Conservation (phyloP, 2,329 filamentous ascomycete species). For the Cladosporium phlei region DNA sequence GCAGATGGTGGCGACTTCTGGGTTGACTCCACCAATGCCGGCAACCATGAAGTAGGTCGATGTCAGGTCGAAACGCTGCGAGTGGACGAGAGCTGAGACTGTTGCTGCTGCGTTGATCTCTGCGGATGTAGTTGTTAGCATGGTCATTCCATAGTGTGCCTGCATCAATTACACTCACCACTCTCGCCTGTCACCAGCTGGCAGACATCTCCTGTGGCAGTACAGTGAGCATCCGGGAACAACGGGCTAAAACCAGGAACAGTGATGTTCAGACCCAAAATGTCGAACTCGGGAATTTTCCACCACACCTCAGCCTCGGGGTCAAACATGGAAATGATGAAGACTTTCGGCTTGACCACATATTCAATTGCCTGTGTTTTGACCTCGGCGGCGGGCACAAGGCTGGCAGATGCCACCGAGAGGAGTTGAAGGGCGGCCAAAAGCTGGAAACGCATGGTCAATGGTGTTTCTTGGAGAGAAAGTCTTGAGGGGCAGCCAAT, state of each 20-base stretch:
- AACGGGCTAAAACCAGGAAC: slow-evolving; percentile 29
- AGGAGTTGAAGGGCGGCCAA: neutral
- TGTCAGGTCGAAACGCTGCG: slow-evolving; percentile 62
- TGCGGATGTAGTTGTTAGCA: slow-evolving; percentile 52
- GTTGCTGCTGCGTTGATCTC: slow-evolving; percentile 72
- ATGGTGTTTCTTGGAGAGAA: too few species aligned
- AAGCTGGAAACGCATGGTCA: neutral
- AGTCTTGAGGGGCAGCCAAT: too few species aligned
- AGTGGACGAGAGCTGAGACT: slow-evolving; percentile 55
- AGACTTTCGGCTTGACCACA: slow-evolving; percentile 52
- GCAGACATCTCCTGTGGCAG: slow-evolving; percentile 56
- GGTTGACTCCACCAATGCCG: slow-evolving; percentile 72
- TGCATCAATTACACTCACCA: slow-evolving; percentile 36
- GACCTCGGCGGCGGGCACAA: slow-evolving; percentile 1
- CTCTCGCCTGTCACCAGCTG: slow-evolving; percentile 55
- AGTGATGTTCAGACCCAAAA: slow-evolving; percentile 32
- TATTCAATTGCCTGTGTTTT: slow-evolving; percentile 2
- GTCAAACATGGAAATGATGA: slow-evolving; percentile 58
- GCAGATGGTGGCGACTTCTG: slow-evolving; percentile 60
- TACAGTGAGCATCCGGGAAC: slow-evolving; percentile 54
- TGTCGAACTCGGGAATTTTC: slow-evolving; percentile 29
- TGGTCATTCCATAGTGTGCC: neutral
- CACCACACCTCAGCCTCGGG: slow-evolving; percentile 46
- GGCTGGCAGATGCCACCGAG: slow-evolving; percentile 1
- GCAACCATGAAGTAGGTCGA: slow-evolving; percentile 66